Percentiles rank a stretch among this genome's conserved stretches.
phyloP scores from a whole-genome alignment of 805 yeast genomes.

The Yamadazyma kitorensis region DNA sequence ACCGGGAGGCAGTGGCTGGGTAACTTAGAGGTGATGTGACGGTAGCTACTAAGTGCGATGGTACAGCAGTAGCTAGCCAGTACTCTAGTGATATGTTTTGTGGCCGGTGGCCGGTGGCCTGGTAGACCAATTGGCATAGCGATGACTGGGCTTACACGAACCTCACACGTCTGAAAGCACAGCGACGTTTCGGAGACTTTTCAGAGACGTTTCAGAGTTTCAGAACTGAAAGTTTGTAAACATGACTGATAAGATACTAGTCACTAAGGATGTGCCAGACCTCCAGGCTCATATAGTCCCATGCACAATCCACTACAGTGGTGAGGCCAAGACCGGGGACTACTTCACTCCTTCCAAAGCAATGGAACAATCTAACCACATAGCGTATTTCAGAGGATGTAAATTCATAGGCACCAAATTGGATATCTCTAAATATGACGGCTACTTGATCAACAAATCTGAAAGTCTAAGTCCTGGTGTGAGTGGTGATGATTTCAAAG shows the following conservation, averaged over 20 bases:
- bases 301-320: slow-evolving; percentile 25
- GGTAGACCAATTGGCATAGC: too few relatives aligned
- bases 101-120: too few relatives aligned
- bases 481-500: slow-evolving; percentile 14
- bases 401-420: slow-evolving; percentile 26
- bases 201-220: background rate
- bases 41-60: too few relatives aligned
- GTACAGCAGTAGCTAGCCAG: too few relatives aligned
- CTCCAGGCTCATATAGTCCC: slow-evolving; percentile 25
- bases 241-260: slow-evolving; percentile 7
- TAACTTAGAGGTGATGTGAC: too few relatives aligned
- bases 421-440: slow-evolving; percentile 17
- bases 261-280: slow-evolving; percentile 12
- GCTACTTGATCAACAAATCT: slow-evolving; percentile 25
- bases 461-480: slow-evolving; percentile 19
- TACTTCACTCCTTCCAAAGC: slow-evolving; percentile 30
- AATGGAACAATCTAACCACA: slow-evolving; percentile 14
- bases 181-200: too few relatives aligned
- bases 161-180: too few relatives aligned
- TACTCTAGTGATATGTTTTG: too few relatives aligned
- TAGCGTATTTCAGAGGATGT: slow-evolving; percentile 35
- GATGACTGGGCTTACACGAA: too few relatives aligned
- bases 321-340: slow-evolving; percentile 30
- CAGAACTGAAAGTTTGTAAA: background rate
- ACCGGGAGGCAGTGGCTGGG: too few relatives aligned